Conservation (phyloP, 805 yeast genomes). For the Spathaspora girioi region DNA sequence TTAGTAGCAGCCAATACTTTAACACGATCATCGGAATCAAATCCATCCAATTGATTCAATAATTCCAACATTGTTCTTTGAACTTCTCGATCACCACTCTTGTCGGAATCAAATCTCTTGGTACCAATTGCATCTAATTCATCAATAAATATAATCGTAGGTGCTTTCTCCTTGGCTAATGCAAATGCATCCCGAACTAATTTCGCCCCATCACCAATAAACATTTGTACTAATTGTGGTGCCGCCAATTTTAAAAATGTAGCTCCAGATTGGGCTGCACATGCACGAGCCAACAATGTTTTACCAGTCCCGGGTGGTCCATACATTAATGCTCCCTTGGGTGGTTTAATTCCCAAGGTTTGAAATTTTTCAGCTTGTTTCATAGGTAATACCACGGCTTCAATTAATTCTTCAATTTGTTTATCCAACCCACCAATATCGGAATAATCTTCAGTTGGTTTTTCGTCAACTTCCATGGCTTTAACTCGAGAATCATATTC, state of each 20-base stretch:
- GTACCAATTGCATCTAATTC: slow-evolving; percentile 48
- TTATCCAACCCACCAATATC: slow-evolving; percentile 98
- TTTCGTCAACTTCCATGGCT: slow-evolving; percentile 99
- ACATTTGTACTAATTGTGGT: slow-evolving; percentile 45
- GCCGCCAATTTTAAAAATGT: slow-evolving; percentile 44
- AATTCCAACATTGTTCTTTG: slow-evolving; percentile 49
- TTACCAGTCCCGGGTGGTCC: slow-evolving; percentile 50
- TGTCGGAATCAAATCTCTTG: slow-evolving; percentile 43
- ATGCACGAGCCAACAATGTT: slow-evolving; percentile 44
- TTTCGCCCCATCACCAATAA: slow-evolving; percentile 46
- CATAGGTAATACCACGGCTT: slow-evolving; percentile 98
- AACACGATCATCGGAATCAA: slow-evolving; percentile 94
- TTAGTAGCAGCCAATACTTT: slow-evolving; percentile 98
- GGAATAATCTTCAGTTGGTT: slow-evolving; percentile 94
- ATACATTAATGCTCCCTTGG: slow-evolving; percentile 46
- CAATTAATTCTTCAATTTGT: slow-evolving; percentile 96
- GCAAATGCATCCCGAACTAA: slow-evolving; percentile 46
- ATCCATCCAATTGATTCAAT: slow-evolving; percentile 72
- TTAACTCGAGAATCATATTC: slow-evolving; percentile 97
- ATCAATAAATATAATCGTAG: slow-evolving; percentile 44
- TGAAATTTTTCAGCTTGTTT: slow-evolving; percentile 96
- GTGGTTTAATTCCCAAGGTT: slow-evolving; percentile 79
- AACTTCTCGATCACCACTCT: slow-evolving; percentile 45
- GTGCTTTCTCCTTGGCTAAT: slow-evolving; percentile 45
- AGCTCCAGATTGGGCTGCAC: slow-evolving; percentile 47